These are phyloP conservation scores for Wickerhamiella sergipiensis DNA, from an alignment of 805 yeast species.

Conservation along the genomic window DNA sequence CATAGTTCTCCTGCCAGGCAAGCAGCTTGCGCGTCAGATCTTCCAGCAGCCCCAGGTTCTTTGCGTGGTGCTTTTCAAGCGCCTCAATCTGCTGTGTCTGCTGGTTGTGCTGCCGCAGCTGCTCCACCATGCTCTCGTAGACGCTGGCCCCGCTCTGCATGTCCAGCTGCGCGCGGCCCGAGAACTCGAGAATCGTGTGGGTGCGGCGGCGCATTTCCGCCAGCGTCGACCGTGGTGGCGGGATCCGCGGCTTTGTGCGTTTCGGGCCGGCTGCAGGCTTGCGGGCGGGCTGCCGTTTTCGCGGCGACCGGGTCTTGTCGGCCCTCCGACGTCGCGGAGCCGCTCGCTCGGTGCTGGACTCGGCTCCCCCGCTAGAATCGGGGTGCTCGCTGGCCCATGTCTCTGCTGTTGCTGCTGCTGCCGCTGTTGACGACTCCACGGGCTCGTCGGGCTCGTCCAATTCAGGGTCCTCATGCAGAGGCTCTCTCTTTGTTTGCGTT, in stretches of 20 bases:
- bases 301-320: neutral
- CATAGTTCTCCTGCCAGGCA: constrained; percentile 62
- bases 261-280: neutral
- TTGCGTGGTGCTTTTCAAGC: constrained; percentile 39
- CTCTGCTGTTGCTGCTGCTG: neutral
- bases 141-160: constrained; percentile 58
- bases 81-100: constrained; percentile 23
- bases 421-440: too few species aligned
- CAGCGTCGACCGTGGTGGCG: constrained; percentile 59
- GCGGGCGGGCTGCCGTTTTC: neutral
- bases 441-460: neutral
- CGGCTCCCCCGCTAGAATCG: constrained; percentile 3
- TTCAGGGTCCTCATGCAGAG: neutral
- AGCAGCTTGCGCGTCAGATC: constrained; percentile 55
- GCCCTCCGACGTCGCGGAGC: neutral
- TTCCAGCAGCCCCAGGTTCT: constrained; percentile 56
- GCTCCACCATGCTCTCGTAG: constrained; percentile 34
- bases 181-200: constrained; percentile 81
- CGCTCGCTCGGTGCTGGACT: constrained; percentile 1
- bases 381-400: neutral
- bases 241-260: constrained; percentile 48
- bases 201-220: constrained; percentile 80
- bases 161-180: constrained; percentile 76
- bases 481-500: neutral
- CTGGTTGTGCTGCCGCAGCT: constrained; percentile 9